These are phyloP conservation scores for Ajuga reptans DNA, from an alignment of 305 asterid species.

Conservation along the genomic window DNA sequence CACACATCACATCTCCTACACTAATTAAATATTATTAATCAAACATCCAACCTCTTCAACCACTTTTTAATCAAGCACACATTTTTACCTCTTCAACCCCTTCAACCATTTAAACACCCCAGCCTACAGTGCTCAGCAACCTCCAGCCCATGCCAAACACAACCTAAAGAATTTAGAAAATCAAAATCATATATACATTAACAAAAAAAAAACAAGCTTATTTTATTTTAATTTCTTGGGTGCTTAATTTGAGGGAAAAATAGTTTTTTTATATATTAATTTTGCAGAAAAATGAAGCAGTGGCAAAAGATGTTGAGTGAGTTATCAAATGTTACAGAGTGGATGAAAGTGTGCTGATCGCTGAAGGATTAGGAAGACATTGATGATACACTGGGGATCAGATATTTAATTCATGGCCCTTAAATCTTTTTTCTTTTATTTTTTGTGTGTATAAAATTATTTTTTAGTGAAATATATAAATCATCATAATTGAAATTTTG, in stretches of 20 bases:
- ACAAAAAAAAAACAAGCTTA: too few species aligned
- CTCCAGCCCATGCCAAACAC: too few species aligned
- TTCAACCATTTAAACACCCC: too few species aligned
- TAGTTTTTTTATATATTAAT: not conserved
- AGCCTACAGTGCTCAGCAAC: too few species aligned
- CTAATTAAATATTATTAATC: too few species aligned
- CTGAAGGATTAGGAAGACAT: not conserved
- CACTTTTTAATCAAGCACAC: too few species aligned
- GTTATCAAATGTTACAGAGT: not conserved
- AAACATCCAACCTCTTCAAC: too few species aligned
- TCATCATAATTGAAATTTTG: not conserved
- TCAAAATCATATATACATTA: too few species aligned
- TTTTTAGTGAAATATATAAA: not conserved
- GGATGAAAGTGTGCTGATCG: not conserved
- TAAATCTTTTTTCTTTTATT: not conserved
- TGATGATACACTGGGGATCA: conserved; percentile 6
- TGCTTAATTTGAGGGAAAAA: not conserved
- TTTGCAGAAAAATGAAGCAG: not conserved
- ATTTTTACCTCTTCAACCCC: too few species aligned
- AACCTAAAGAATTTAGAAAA: too few species aligned
- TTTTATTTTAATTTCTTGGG: too few species aligned
- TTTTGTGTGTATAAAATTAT: not conserved
- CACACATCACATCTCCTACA: too few species aligned
- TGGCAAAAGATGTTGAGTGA: not conserved
- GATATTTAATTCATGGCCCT: not conserved